Base-by-base conservation (phyloP, 73 alveolate genomes). In the Tetrahymena borealis region DNA sequence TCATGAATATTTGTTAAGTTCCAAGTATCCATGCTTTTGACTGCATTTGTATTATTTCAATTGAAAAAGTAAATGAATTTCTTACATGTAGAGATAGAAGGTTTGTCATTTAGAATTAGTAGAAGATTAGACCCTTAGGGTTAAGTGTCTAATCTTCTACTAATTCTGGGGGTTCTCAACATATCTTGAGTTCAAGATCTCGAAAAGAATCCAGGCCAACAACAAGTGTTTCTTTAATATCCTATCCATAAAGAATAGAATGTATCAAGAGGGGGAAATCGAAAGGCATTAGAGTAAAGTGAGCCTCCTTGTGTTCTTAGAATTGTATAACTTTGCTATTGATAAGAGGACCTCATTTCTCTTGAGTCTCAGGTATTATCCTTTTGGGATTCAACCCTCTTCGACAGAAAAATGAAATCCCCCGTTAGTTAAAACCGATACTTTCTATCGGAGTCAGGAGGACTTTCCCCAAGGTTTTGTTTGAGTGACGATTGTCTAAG, bases 241-340 rank as follows among this genome's bases (percentile, higher is more conserved):
- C 33, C n/a, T n/a, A n/a, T n/a, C n/a, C n/a, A n/a, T n/a, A 60
- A 60, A 60, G 85, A 60, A 32, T 24, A 60, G 28, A 5, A 5
- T 24, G 85, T 24, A 60, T 60, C 37, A 60, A 60, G 85, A 24
- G 85, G 12, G 12, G 7, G 43, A 60, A 60, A 60, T 60, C 85
- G 4, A n/a, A 60, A 60, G 85, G 85, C 85, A 18, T 60, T 60
- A 35, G 85, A 60, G 28, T 60, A 60, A 60, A 60, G 85, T 60
- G 85, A 60, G 85, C 85, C 85, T 60, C 85, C 85, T 60, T 60
- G 85, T 60, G 85, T 60, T 60, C 85, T 60, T 60, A 60, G 85
- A 60, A 60, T 60, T 60, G 85, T 60, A 60, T 60, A 60, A 60
- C 85, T 60, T 60, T 60, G 85, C 85, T 60, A 60, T 60, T 60